Evolutionary conservation across 345 rosid genomes (phyloP), one percentile per base, ranked within the genome.

Genomic region (Citrus sp.): DNA sequence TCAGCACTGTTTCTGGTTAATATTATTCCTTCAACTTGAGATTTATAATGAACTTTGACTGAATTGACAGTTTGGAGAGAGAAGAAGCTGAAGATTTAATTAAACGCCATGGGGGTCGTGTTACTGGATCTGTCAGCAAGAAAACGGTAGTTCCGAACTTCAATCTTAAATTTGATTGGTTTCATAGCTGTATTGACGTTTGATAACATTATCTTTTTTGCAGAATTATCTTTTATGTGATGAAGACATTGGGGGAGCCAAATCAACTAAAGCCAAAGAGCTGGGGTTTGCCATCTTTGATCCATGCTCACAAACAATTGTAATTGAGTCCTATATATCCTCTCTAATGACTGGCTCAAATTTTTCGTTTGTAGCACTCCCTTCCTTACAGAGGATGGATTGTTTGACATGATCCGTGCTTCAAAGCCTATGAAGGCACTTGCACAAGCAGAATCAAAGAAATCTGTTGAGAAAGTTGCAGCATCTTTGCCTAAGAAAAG

Each of bases 81-180:
- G 98, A 96, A 88, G 99, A 96, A 82, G 99, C 98, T 58, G 99
- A 94, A 84, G 99, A 92, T 87, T 79, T 96, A 86, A 91, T 96
- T 75, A 96, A 94, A 87, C 90, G 97, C 6, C 88, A 92, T 77
- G 97, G 97, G 46, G 99, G 99, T 73, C 98, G 99, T 79, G 66
- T 96, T 68, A 96, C 98, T 77, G 93, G 95, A 84, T 90, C 99
- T 72, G 90, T 96, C 78, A 96, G 99, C 99, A 96, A 94, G 89
- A 96, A 91, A 88, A 96, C 99, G 87, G 99, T 96, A 56, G 30
- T 73, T 71, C 76, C 42, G 9, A 81, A 28, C 74, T 72, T 78
- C 76, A 80, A 32, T 82, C 34, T 60, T 80, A 10, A 77, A 71
- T 78, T 81, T 58, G 54, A 24, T 81, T 76, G 42, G 70, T 34